A percentile compares a stretch with the other conserved stretches of the same genome.
phyloP scores from a whole-genome alignment of 2,329 filamentous ascomycete genomes.

The Sarocladium oryzae region DNA sequence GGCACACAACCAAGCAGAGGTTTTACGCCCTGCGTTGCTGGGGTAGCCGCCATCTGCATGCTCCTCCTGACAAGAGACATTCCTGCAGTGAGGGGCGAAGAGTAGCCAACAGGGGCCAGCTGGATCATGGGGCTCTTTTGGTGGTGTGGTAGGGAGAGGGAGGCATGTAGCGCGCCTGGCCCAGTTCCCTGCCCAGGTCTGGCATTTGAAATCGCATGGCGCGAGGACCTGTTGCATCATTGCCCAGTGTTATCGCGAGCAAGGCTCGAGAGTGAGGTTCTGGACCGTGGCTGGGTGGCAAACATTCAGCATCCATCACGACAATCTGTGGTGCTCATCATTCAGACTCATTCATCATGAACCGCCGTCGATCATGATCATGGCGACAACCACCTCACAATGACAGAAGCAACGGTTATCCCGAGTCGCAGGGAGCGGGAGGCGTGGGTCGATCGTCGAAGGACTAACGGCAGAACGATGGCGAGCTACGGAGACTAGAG shows the following conservation, averaged over 20 bases:
- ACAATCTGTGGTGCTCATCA: not conserved
- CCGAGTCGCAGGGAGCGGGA: not conserved
- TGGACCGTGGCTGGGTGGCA: conserved; percentile 5
- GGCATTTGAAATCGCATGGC: conserved; percentile 1
- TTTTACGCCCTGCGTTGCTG: conserved; percentile 8
- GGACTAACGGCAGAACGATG: not conserved
- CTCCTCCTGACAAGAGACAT: conserved; percentile 8
- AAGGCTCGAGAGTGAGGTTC: not conserved
- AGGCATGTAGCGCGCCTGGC: conserved; percentile 4
- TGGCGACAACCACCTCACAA: not conserved
- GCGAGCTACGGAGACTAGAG: not conserved
- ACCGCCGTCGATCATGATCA: conserved; percentile 4
- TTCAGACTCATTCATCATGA: not conserved
- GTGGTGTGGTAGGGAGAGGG: conserved; percentile 1
- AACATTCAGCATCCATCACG: not conserved
- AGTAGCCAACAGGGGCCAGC: not conserved
- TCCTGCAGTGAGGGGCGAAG: conserved; percentile 8
- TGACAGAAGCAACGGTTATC: conserved; percentile 1
- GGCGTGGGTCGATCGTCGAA: conserved; percentile 3
- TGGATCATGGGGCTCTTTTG: conserved; percentile 1
- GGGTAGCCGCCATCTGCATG: conserved; percentile 7
- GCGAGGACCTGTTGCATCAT: conserved; percentile 10
- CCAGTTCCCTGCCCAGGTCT: conserved; percentile 5
- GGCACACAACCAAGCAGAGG: not conserved
- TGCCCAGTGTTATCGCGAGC: too few relatives aligned